Percentiles rank a stretch among this genome's conserved stretches.
Conservation (phyloP, 208 protist species). For the Leptomonas pyrrhocoris region DNA sequence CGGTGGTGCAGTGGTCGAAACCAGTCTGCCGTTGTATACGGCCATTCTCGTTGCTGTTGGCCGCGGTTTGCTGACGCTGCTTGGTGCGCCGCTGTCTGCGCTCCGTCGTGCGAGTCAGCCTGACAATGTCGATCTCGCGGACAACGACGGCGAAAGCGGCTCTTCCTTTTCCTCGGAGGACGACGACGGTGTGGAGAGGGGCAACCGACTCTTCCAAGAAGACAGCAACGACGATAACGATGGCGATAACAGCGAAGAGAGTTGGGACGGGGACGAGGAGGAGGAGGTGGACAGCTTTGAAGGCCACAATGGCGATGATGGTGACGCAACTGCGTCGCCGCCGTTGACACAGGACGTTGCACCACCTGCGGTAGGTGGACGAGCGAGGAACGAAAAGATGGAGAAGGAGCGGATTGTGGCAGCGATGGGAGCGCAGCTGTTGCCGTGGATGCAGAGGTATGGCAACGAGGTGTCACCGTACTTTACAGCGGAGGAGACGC, state of each 20-base stretch:
- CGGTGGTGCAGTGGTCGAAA: conserved; percentile 14
- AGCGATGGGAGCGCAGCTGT: conserved; percentile 18
- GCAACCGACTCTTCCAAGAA: conserved; percentile 26
- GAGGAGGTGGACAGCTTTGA: conserved; percentile 23
- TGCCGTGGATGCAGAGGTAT: conserved; percentile 31
- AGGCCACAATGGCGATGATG: conserved; percentile 3
- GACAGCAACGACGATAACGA: conserved; percentile 27
- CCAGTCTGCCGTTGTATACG: conserved; percentile 26
- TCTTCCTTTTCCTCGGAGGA: neutral
- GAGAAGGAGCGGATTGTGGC: conserved; percentile 10
- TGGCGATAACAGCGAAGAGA: conserved; percentile 1
- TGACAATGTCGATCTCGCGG: neutral
- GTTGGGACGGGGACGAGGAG: conserved; percentile 21
- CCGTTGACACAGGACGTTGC: neutral
- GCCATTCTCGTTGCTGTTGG: conserved; percentile 26
- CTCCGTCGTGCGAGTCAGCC: conserved; percentile 12
- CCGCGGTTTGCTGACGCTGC: conserved; percentile 27
- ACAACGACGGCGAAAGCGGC: neutral
- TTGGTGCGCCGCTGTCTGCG: neutral
- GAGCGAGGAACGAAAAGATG: neutral
- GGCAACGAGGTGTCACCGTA: conserved; percentile 25
- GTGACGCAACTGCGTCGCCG: neutral
- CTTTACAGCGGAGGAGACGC: conserved; percentile 23
- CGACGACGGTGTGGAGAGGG: conserved; percentile 21
- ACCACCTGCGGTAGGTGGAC: neutral